Conservation (phyloP, 768 basidiomycete species). For the Mycena belliarum region DNA sequence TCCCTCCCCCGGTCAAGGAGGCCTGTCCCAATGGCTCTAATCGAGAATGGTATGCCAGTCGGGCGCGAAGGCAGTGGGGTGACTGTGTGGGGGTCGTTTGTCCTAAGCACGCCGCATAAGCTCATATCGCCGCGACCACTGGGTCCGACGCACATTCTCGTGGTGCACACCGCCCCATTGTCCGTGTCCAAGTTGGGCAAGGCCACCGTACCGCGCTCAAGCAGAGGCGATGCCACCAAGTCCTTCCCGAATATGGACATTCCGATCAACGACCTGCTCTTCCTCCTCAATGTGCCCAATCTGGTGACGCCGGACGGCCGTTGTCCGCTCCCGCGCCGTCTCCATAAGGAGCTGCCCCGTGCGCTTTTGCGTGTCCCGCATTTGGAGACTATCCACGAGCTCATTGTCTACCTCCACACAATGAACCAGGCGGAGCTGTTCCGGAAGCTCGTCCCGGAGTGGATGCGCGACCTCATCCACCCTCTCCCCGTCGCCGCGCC, state of each 20-base stretch:
- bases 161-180: slow-evolving; percentile 23
- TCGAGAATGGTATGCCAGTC: slow-evolving; percentile 16
- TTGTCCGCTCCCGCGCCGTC: slow-evolving; percentile 31
- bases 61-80: slow-evolving; percentile 14
- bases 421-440: slow-evolving; percentile 41
- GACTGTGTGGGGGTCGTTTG: slow-evolving; percentile 27
- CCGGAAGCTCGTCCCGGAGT: slow-evolving; percentile 36
- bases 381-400: slow-evolving; percentile 35
- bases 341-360: slow-evolving; percentile 36
- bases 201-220: slow-evolving; percentile 1
- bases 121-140: slow-evolving; percentile 38
- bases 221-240: neutral
- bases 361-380: slow-evolving; percentile 35
- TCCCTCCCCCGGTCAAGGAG: slow-evolving; percentile 21
- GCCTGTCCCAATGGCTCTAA: slow-evolving; percentile 15
- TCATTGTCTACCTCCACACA: slow-evolving; percentile 40
- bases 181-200: slow-evolving; percentile 6
- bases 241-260: slow-evolving; percentile 30
- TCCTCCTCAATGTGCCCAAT: slow-evolving; percentile 38
- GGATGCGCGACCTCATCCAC: slow-evolving; percentile 39
- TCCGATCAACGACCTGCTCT: slow-evolving; percentile 41
- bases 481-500: slow-evolving; percentile 25
- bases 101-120: slow-evolving; percentile 29
- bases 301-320: slow-evolving; percentile 16
- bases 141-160: slow-evolving; percentile 39